Conservation (phyloP, 2,329 filamentous ascomycete species). For the Emericellopsis cladophorae region DNA sequence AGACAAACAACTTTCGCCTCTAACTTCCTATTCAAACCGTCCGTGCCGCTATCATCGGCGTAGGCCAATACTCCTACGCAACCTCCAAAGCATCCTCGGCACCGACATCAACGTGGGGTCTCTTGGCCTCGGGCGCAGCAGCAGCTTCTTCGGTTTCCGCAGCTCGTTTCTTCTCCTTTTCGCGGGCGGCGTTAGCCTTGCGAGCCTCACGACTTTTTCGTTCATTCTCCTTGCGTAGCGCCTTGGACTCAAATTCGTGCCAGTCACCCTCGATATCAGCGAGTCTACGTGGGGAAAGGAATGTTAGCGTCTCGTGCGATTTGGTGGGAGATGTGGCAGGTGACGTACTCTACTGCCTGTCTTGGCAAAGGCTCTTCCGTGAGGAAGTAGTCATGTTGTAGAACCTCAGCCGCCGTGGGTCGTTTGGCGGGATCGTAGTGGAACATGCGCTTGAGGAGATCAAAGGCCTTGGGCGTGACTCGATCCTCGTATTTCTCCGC, state of each 20-base stretch:
- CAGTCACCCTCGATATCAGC: slow-evolving; percentile 80
- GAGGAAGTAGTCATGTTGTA: slow-evolving; percentile 81
- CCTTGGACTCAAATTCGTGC: slow-evolving; percentile 98
- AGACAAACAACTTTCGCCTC: too few relatives aligned
- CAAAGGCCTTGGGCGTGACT: slow-evolving; percentile 69
- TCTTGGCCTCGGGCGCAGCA: slow-evolving; percentile 18
- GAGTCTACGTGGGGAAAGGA: slow-evolving; percentile 38
- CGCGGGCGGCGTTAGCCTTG: slow-evolving; percentile 18
- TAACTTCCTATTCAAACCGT: too few relatives aligned
- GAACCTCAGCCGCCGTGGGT: slow-evolving; percentile 70
- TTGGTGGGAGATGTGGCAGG: neutral
- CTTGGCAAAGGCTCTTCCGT: slow-evolving; percentile 64
- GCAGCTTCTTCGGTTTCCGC: slow-evolving; percentile 15
- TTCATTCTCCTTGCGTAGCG: slow-evolving; percentile 80
- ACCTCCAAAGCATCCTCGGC: slow-evolving; percentile 5
- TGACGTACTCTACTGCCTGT: slow-evolving; percentile 68
- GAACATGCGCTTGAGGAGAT: slow-evolving; percentile 76
- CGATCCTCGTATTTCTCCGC: slow-evolving; percentile 69
- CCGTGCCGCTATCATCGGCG: too few relatives aligned
- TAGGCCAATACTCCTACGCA: too few relatives aligned
- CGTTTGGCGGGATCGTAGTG: slow-evolving; percentile 75
- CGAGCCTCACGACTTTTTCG: slow-evolving; percentile 43
- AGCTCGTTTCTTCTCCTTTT: slow-evolving; percentile 26
- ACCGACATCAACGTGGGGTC: slow-evolving; percentile 14
- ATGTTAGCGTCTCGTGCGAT: neutral